Evolutionary conservation across 352 stramenopile species (phyloP), one percentile per base, ranked within the genome.

Genomic region (Thalassiosira gravida): DNA sequence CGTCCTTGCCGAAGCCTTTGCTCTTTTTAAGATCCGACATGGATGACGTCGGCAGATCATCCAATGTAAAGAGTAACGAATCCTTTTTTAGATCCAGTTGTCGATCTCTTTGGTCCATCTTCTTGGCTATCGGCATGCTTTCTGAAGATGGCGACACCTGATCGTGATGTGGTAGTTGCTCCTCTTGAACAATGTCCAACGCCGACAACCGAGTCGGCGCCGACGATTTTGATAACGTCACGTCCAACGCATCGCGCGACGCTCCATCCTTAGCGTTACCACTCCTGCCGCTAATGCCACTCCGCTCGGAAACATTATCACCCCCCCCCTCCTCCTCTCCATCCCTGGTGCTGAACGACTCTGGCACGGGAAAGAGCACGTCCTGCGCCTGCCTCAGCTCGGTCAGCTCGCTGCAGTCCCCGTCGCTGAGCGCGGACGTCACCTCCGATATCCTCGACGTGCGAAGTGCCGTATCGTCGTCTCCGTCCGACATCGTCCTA

Each of bases 311-410:
- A 32, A 30, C 39, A 1, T 2, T 32, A 20, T 65, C 49, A 42
- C 62, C 64, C n/a, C 63, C 55, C 20, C 16, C 9, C 35, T 59
- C 25, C 9, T 25, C n/a, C 29, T 1, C 18, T n/a, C 42, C 30
- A 29, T 25, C 27, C 0, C 7, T 13, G 8, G 29, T 20, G 1
- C 32, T 27, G 42, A 35, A 20, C 6, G 58, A 70, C 24, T 81
- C 72, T 20, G 29, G 64, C 18, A 81, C 32, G 16, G 72, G 30
- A 18, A 81, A 75, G 16, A 81, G 35, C n/a, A 57, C 72, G 46
- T 81, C 72, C 14, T 75, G 72, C 30, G 72, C 72, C 22, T 44
- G 29, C 1, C 53, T 20, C 8, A 81, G 50, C 22, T 81, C 72
- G 0, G 72, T 81, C n/a, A 81, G n/a, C 25, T 81, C 72, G 24